Base-by-base conservation (phyloP, 306 rosid species). In the Gillenia trifoliata region DNA sequence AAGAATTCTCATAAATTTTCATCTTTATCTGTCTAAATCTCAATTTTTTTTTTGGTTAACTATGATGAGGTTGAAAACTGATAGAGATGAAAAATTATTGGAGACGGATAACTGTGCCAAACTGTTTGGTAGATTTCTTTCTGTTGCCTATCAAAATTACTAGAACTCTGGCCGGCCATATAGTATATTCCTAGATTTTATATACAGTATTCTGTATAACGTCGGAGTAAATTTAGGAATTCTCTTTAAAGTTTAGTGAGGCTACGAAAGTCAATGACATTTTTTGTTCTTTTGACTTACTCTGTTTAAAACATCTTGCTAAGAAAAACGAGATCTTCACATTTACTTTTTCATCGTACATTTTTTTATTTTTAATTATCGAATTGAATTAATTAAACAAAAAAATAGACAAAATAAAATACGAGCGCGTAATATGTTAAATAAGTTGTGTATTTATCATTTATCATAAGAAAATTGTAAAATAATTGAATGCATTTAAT, bases 201-300 rank as follows among this genome's bases (percentile, higher is more conserved):
- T 6, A 29, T 6, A 6, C 38, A 61, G 28, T 3, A 29, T 29
- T 61, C 7, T 28, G 5, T 28, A 16, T 29, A 55, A 13, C 22
- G 13, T 50, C 23, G 33, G 50, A 54, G 50, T 61, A 71, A 71
- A 71, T 55, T 31, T 55, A 54, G 76, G 66, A 72, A 25, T 71
- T 56, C 30, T 59, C 16, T 26, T 26, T 5, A 30, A 8, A 62
- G 66, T 62, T 16, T 30, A 30, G 34, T 62, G 15, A 33, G 26
- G 45, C 28, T 10, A 34, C 38, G 26, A 20, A 64, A 64, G 68
- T 64, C 68, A 64, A 33, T 19, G 23, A 62, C 66, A 17, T 26
- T 15, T 26, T 64, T 64, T 20, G 13, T 12, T 19, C 6, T 20
- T 30, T 62, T 62, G 66, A 62, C 66, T 62, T 26, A 6, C 23